Percentiles rank a stretch among this genome's conserved stretches.
Conservation (phyloP, 2,329 filamentous ascomycete genomes). For the Phialophora tarda region DNA sequence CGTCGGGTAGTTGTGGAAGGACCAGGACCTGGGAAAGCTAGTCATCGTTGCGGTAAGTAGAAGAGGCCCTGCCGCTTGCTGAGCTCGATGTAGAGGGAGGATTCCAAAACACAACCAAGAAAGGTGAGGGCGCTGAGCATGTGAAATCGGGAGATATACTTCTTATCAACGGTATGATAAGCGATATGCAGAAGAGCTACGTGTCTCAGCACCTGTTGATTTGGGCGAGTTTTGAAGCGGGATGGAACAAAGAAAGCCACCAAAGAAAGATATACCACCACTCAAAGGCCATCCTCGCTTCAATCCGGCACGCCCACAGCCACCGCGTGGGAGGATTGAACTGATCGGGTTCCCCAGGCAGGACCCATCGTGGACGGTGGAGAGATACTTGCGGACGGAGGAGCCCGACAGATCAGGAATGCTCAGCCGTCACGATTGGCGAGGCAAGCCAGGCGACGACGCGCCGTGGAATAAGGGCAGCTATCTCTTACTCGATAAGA, state of each 20-base stretch:
- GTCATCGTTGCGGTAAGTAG: conserved; percentile 31
- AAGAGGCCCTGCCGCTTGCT: conserved; percentile 20
- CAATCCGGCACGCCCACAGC: conserved; percentile 9
- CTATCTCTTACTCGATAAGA: conserved; percentile 39
- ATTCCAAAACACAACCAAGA: conserved; percentile 13
- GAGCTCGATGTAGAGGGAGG: conserved; percentile 18
- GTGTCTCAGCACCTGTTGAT: conserved; percentile 18
- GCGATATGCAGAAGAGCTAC: conserved; percentile 16
- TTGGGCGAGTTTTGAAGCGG: conserved; percentile 15
- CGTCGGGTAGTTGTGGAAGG: conserved; percentile 36
- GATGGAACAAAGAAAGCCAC: conserved; percentile 17
- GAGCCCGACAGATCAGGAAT: conserved; percentile 26
- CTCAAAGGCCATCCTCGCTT: conserved; percentile 11
- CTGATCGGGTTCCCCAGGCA: conserved; percentile 13
- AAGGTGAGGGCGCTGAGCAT: conserved; percentile 25
- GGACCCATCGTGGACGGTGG: conserved; percentile 19
- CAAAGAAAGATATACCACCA: conserved; percentile 19
- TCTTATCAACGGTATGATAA: conserved; percentile 38
- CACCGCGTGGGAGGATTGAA: conserved; percentile 14
- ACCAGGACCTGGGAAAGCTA: conserved; percentile 26
- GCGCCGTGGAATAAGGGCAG: conserved; percentile 5
- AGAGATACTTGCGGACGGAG: conserved; percentile 29
- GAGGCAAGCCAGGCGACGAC: conserved; percentile 1
- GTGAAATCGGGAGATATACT: conserved; percentile 28
- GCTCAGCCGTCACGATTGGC: conserved; percentile 25